Base-by-base conservation (phyloP, 2,329 filamentous ascomycete species). In the Alternaria hordeiaustralica region DNA sequence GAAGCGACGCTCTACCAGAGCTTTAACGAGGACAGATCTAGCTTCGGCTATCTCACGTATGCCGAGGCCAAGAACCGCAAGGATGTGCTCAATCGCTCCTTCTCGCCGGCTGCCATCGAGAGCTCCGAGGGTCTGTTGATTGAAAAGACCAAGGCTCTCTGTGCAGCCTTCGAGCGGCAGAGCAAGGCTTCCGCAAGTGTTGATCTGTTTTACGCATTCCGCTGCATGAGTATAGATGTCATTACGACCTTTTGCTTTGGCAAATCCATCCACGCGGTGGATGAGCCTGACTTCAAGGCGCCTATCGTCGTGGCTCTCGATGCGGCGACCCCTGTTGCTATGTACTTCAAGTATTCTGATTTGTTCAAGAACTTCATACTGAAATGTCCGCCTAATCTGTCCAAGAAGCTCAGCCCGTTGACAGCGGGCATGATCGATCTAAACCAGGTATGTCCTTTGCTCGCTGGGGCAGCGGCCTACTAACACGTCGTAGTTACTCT, bases 221-320 rank as follows among this genome's bases (percentile, higher is more conserved):
- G 50, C 51, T 68, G 64, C 49, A 63, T 66, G 60, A 71, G 65
- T 28, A 67, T 75, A 44, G 74, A 75, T 43, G 60, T 75, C 12
- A 73, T 76, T 6, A 76, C 65, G 15, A 74, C 73, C 8, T 81
- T 83, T 56, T 82, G 79, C 64, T 84, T 84, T 61, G 81, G 77
- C 10, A 77, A 78, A 21, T 73, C 78, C 10, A 74, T 83, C 8
- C 58, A 82, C 49, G 79, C 80, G 9, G 71, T 83, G 46, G 76
- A 79, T 15, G 74, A 72, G 4, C 75, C 79, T 12, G 78, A 76
- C 33, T 84, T 84, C 61, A 68, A 76, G 43, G 79, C 80, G 10
- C 82, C 82, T 0, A 79, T 84, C 23, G 72, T 84, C 1, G 66
- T 76, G n/a, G 79, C 80, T 2, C 81, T 84, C 76, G 79, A 83